These are phyloP conservation scores for Clavispora santaluciae DNA, from an alignment of 805 yeast species.

Conservation along the genomic window DNA sequence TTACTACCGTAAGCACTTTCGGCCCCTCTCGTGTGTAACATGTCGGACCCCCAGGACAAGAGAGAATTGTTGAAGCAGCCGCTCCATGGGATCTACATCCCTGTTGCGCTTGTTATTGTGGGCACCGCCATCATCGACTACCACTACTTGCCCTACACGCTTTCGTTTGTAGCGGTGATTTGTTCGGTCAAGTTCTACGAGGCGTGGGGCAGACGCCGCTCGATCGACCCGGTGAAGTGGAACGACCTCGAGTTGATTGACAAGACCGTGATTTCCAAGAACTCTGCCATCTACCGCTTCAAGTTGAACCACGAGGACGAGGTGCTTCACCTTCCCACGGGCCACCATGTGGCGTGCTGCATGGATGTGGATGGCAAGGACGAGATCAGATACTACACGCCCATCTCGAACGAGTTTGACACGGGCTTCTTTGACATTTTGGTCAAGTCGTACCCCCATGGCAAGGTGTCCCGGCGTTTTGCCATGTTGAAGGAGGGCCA, in stretches of 20 bases:
- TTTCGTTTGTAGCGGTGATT: conserved; percentile 30
- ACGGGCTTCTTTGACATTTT: conserved; percentile 71
- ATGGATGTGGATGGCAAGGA: conserved; percentile 46
- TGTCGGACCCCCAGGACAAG: conserved; percentile 29
- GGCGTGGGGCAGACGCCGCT: conserved; percentile 38
- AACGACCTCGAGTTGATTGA: conserved; percentile 64
- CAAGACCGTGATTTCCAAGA: conserved; percentile 66
- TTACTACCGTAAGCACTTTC: too few species aligned
- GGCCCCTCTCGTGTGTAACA: conserved; percentile 1
- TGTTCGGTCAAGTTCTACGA: conserved; percentile 34
- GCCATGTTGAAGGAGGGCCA: conserved; percentile 63
- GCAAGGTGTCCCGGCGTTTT: conserved; percentile 62
- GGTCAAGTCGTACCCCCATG: conserved; percentile 71
- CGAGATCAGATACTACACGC: conserved; percentile 65
- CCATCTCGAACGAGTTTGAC: conserved; percentile 66
- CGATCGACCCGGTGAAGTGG: conserved; percentile 52
- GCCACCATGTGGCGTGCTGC: conserved; percentile 67
- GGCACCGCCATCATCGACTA: conserved; percentile 56
- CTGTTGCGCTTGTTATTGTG: conserved; percentile 51
- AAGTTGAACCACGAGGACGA: conserved; percentile 58
- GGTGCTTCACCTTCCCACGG: conserved; percentile 62
- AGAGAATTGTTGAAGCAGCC: conserved; percentile 62
- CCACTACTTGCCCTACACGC: conserved; percentile 44
- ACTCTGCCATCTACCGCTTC: conserved; percentile 72
- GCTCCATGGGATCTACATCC: conserved; percentile 72